Conservation (phyloP, 805 yeast species). For the Wickerhamomyces hampshirensis region DNA sequence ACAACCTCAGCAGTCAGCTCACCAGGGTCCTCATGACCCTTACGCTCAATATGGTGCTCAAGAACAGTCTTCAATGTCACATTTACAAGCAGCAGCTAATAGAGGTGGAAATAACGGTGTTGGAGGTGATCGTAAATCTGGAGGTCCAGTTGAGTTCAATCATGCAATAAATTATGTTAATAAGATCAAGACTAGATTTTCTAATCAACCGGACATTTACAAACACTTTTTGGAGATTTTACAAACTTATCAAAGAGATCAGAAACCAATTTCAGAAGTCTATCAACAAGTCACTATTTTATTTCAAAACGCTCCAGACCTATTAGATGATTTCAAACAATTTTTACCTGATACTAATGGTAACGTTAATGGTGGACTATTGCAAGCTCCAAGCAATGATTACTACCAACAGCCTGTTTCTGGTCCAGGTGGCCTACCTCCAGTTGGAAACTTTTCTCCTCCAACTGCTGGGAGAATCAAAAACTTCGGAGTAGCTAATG, state of each 20-base stretch:
- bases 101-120: conserved; percentile 16
- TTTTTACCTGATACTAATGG: conserved; percentile 74
- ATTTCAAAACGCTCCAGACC: conserved; percentile 90
- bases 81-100: conserved; percentile 36
- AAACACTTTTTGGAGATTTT: conserved; percentile 90
- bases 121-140: conserved; percentile 20
- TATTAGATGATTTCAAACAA: conserved; percentile 90
- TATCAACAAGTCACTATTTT: conserved; percentile 87
- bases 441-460: conserved; percentile 84
- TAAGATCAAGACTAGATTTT: conserved; percentile 90
- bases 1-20: conserved; percentile 16
- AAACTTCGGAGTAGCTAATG: conserved; percentile 12
- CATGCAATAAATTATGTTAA: conserved; percentile 96
- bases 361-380: conserved; percentile 15
- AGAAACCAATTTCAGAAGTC: conserved; percentile 91
- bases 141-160: conserved; percentile 86
- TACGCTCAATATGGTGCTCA: conserved; percentile 9
- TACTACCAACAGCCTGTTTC: conserved; percentile 24
- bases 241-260: conserved; percentile 95
- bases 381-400: conserved; percentile 17
- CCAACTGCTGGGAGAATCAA: conserved; percentile 36
- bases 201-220: conserved; percentile 92
- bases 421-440: conserved; percentile 57
- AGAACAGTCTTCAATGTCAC: conserved; percentile 26
- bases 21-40: conserved; percentile 9